A percentile compares a stretch with the other conserved stretches of the same genome.
Conservation (phyloP, 2,329 filamentous ascomycete species). For the Didymellaceae sp. region DNA sequence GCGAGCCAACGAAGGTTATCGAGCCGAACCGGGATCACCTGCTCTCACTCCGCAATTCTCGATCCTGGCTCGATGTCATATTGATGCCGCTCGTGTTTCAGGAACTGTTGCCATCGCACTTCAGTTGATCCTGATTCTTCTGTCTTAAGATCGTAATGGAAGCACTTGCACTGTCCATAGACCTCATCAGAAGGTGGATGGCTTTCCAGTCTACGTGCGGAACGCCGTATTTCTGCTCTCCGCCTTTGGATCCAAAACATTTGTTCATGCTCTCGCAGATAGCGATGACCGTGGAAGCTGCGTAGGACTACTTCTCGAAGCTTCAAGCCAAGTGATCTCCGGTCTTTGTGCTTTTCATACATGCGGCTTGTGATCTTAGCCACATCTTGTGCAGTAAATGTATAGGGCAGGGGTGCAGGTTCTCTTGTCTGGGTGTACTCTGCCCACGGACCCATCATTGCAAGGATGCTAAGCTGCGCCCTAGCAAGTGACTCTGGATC, state of each 20-base stretch:
- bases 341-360: neutral
- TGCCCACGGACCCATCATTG: constrained; percentile 67
- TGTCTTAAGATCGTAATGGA: neutral
- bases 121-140: neutral
- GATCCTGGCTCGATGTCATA: too few species aligned
- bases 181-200: neutral
- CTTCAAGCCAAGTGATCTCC: neutral
- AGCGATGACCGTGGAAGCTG: constrained; percentile 56
- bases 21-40: too few species aligned
- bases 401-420: neutral
- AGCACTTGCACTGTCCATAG: neutral
- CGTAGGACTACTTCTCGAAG: neutral
- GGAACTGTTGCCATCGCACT: neutral
- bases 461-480: constrained; percentile 68
- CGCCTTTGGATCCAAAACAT: constrained; percentile 45
- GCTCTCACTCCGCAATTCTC: too few species aligned
- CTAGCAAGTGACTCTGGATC: constrained; percentile 66
- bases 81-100: too few species aligned
- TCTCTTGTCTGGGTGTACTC: constrained; percentile 57
- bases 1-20: too few species aligned
- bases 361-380: neutral
- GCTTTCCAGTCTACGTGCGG: neutral
- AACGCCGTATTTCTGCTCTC: neutral
- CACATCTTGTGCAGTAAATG: neutral
- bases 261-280: constrained; percentile 68